phyloP scores from a whole-genome alignment of 495 filamentous ascomycete species.

The Aspergillus diversus region DNA sequence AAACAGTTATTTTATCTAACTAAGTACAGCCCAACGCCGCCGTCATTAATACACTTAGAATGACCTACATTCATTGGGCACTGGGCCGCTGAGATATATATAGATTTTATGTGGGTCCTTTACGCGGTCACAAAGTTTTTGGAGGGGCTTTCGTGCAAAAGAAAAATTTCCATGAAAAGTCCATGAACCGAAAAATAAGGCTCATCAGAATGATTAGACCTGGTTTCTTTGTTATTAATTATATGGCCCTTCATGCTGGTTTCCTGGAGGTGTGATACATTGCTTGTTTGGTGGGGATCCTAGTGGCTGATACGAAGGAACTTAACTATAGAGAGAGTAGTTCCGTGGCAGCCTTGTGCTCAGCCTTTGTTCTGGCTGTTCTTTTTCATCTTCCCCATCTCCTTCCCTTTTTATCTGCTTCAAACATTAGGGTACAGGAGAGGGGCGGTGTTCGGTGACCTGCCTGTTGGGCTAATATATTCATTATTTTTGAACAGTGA shows the following conservation, averaged over 20 bases:
- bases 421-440: not conserved
- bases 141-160: no score
- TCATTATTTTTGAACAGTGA: not conserved
- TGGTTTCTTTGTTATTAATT: no score
- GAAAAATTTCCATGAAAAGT: no score
- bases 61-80: not conserved
- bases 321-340: not conserved
- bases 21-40: not conserved
- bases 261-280: not conserved
- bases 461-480: not conserved
- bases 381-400: not conserved
- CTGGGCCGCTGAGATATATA: not conserved
- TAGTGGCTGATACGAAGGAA: not conserved
- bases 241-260: no score
- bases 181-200: no score
- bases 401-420: not conserved
- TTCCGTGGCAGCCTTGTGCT: not conserved
- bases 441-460: not conserved
- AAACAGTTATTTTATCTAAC: no score
- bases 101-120: no score
- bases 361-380: conserved; percentile 2
- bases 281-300: not conserved
- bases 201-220: no score
- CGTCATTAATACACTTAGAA: not conserved
- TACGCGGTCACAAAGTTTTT: no score